phyloP scores from a whole-genome alignment of 805 yeast species.

The Metschnikowia baotianmanensis region DNA sequence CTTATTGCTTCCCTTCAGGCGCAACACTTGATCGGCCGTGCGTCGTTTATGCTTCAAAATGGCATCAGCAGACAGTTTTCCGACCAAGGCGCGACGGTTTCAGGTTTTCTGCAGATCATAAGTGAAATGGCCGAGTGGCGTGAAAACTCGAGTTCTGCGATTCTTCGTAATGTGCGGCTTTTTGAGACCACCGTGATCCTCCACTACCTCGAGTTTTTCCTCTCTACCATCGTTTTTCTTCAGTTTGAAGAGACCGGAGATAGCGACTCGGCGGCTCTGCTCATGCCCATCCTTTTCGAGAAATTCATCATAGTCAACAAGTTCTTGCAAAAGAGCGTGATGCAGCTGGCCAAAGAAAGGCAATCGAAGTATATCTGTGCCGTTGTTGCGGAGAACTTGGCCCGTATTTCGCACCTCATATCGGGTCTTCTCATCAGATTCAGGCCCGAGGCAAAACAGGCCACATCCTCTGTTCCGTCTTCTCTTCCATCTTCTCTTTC shows the following conservation, averaged over 20 bases:
- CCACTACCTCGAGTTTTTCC: constrained; percentile 28
- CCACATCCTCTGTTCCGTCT: neutral
- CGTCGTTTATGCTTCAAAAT: constrained; percentile 16
- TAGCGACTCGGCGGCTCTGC: constrained; percentile 9
- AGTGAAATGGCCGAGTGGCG: constrained; percentile 27
- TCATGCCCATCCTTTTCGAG: constrained; percentile 20
- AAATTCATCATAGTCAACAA: constrained; percentile 16
- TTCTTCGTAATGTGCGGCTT: constrained; percentile 10
- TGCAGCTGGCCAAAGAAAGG: constrained; percentile 7
- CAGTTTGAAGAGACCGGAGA: constrained; percentile 35
- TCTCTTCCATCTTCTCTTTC: neutral
- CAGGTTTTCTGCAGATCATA: constrained; percentile 23
- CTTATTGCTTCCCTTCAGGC: constrained; percentile 23
- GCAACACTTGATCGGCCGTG: constrained; percentile 30
- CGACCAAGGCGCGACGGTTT: constrained; percentile 17
- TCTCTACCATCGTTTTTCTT: constrained; percentile 30
- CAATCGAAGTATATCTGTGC: constrained; percentile 23
- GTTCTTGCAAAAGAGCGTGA: constrained; percentile 12
- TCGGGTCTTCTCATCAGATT: constrained; percentile 34
- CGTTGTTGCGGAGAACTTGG: constrained; percentile 29
- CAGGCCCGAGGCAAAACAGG: constrained; percentile 10
- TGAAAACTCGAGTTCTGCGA: constrained; percentile 19
- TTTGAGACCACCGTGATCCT: constrained; percentile 20
- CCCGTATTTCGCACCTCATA: constrained; percentile 30
- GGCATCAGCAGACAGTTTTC: constrained; percentile 12